Evolutionary conservation across 352 stramenopile genomes (phyloP).

Genomic region (Globisporangium yorkense): DNA sequence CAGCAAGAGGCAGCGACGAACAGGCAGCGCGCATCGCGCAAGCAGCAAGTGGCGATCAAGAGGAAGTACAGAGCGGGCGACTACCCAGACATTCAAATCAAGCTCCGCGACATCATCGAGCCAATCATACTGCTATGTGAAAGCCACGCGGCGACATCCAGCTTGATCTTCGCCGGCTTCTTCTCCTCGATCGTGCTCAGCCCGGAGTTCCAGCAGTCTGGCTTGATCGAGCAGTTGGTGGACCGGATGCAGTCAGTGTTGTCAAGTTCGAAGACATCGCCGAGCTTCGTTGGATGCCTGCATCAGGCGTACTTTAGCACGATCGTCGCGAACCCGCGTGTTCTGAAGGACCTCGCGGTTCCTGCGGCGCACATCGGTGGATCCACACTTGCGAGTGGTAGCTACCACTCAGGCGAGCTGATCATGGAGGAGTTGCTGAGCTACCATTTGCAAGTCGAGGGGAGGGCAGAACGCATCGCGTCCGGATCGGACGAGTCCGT

Average conservation of each 20-base stretch:
- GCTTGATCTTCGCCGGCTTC: conserved; percentile 31
- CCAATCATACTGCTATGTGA: conserved; percentile 62
- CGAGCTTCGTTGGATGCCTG: conserved; percentile 23
- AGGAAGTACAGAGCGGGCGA: conserved; percentile 66
- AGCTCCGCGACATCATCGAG: conserved; percentile 52
- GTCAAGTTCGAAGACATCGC: conserved; percentile 9
- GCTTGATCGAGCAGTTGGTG: conserved; percentile 1
- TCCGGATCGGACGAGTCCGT: conserved; percentile 14
- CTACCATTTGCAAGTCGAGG: conserved; percentile 13
- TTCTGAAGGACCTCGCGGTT: conserved; percentile 29
- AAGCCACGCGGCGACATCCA: conserved; percentile 37
- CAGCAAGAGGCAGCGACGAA: conserved; percentile 45
- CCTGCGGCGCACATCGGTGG: conserved; percentile 34
- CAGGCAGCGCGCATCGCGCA: conserved; percentile 36
- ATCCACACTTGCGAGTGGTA: conserved; percentile 56
- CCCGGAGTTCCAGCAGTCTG: conserved; percentile 19
- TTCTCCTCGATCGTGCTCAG: conserved; percentile 40
- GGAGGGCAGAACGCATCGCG: background rate
- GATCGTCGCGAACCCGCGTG: conserved; percentile 24
- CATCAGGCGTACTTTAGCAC: conserved; percentile 46
- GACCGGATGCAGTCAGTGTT: conserved; percentile 6
- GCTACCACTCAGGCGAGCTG: conserved; percentile 51
- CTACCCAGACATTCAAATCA: conserved; percentile 80
- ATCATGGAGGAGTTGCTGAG: conserved; percentile 64
- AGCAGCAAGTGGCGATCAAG: conserved; percentile 54